Conservation (phyloP, 768 basidiomycete species). For the Mycena rosella region DNA sequence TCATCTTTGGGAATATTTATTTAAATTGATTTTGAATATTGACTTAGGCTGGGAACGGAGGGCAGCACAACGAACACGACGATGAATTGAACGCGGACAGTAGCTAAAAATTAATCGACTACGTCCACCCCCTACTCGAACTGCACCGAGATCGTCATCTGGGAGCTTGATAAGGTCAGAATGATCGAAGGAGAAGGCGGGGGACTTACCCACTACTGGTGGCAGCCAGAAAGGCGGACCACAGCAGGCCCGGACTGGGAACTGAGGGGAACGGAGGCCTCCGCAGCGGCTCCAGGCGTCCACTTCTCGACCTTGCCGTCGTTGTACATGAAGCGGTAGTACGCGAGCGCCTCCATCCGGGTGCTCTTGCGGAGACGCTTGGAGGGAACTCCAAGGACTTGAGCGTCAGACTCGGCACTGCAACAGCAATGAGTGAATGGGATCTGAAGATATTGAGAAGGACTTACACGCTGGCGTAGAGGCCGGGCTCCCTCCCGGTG, state of each 20-base stretch:
- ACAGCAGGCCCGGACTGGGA: background rate
- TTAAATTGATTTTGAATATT: too few species aligned
- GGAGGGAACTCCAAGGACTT: background rate
- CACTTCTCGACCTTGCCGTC: background rate
- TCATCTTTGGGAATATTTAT: too few species aligned
- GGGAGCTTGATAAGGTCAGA: too few species aligned
- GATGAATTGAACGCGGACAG: too few species aligned
- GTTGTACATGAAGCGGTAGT: background rate
- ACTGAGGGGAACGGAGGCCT: background rate
- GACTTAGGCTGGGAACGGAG: too few species aligned
- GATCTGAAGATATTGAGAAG: too few species aligned
- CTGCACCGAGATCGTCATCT: too few species aligned
- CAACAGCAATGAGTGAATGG: background rate
- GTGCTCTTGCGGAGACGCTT: background rate
- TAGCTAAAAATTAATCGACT: too few species aligned
- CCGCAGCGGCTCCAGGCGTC: background rate
- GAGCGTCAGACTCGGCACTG: background rate
- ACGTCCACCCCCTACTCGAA: too few species aligned
- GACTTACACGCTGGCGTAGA: conserved; percentile 1
- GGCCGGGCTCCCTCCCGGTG: background rate
- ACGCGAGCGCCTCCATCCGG: background rate
- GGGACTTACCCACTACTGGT: background rate
- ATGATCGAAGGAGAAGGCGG: too few species aligned
- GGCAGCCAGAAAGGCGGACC: background rate
- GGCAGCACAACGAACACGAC: too few species aligned